Evolutionary conservation across 1,139 yeast genomes (phyloP).

Genomic region (Lodderomyces parapsilosis): DNA sequence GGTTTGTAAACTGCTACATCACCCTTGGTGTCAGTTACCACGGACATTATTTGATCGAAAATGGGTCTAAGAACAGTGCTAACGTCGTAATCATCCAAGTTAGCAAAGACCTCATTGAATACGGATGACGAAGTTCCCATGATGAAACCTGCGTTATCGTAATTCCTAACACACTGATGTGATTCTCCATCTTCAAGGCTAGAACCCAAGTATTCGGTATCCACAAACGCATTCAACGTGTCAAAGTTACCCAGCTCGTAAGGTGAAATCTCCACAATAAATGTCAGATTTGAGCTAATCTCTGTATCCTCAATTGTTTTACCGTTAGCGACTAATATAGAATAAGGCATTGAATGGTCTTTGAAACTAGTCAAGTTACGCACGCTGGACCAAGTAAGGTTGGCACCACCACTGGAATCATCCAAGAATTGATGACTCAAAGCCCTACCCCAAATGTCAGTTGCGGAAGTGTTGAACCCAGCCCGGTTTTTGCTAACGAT

Average conservation of each 20-base stretch:
- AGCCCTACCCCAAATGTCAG: constrained; percentile 49
- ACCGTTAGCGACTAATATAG: constrained; percentile 40
- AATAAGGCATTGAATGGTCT: constrained; percentile 38
- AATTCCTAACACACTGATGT: constrained; percentile 30
- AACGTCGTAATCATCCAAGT: constrained; percentile 21
- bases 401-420: constrained; percentile 25
- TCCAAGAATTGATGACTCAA: constrained; percentile 37
- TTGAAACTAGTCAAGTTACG: constrained; percentile 26
- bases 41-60: constrained; percentile 4
- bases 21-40: constrained; percentile 5
- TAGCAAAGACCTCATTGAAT: constrained; percentile 35
- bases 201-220: constrained; percentile 37
- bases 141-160: constrained; percentile 44
- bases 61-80: constrained; percentile 14
- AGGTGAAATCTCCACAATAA: constrained; percentile 39
- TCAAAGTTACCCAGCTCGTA: constrained; percentile 49
- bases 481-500: constrained; percentile 33
- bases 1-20: constrained; percentile 17
- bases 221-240: constrained; percentile 44
- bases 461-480: constrained; percentile 36
- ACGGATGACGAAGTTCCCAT: constrained; percentile 63
- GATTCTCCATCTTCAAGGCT: constrained; percentile 27
- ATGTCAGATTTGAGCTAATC: constrained; percentile 36
- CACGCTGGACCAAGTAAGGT: constrained; percentile 40
- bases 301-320: constrained; percentile 30